Conservation (phyloP, 2,329 filamentous ascomycete species). For the Huntiella abstrusa region DNA sequence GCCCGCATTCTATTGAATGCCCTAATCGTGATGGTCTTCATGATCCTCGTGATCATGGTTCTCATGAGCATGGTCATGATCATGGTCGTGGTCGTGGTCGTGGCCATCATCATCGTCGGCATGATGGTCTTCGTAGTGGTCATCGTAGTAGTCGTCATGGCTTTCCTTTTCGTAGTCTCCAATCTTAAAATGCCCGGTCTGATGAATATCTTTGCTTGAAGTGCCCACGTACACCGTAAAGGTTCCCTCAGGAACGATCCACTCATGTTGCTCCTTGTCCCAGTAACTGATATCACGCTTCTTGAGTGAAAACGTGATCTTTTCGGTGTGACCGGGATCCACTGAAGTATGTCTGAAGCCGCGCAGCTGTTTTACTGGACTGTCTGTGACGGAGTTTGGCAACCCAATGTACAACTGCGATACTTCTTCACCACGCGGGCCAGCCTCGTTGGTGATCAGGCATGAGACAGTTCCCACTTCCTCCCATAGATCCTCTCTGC, state of each 20-base stretch:
- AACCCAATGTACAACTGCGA: slow-evolving; percentile 31
- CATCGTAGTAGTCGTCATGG: no score
- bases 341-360: slow-evolving; percentile 47
- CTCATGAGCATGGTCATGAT: no score
- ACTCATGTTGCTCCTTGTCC: slow-evolving; percentile 49
- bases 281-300: slow-evolving; percentile 49
- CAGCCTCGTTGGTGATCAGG: slow-evolving; percentile 41
- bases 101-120: no score
- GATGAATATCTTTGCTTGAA: slow-evolving; percentile 26
- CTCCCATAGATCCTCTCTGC: slow-evolving; percentile 44
- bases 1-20: no score
- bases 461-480: slow-evolving; percentile 33
- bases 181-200: slow-evolving; percentile 15
- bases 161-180: slow-evolving; percentile 11
- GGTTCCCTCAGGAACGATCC: slow-evolving; percentile 30
- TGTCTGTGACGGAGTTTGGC: slow-evolving; percentile 38
- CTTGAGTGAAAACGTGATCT: slow-evolving; percentile 33
- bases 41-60: no score
- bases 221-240: slow-evolving; percentile 26
- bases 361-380: slow-evolving; percentile 41
- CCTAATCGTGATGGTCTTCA: no score
- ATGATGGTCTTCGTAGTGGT: no score
- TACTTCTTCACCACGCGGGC: slow-evolving; percentile 31
- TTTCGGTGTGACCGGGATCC: slow-evolving; percentile 37
- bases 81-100: no score